These are phyloP conservation scores for Tuctoria greenei DNA, from an alignment of 176 grass and related monocot species.

Conservation along the genomic window DNA sequence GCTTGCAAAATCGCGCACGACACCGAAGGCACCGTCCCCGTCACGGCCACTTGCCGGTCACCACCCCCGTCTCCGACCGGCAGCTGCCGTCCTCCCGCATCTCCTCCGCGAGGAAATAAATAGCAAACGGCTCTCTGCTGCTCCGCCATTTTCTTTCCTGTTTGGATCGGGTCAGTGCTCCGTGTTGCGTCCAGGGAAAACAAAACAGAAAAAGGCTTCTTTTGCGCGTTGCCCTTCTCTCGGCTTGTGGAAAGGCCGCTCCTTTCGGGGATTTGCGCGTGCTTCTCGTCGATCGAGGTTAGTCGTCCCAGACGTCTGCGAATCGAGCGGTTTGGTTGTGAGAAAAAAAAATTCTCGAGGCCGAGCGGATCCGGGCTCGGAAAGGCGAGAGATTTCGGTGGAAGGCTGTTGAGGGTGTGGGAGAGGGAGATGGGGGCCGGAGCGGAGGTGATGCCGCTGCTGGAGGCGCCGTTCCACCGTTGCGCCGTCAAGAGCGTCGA, in stretches of 20 bases:
- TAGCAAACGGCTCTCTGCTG: slow-evolving; percentile 6
- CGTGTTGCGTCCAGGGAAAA: slow-evolving; percentile 13
- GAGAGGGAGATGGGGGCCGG: slow-evolving; percentile 76
- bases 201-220: background rate
- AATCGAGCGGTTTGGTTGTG: slow-evolving; percentile 4
- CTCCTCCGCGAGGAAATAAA: slow-evolving; percentile 29
- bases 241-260: slow-evolving; percentile 35
- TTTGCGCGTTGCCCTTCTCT: slow-evolving; percentile 8
- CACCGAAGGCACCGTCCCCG: background rate
- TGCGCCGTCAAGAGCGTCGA: slow-evolving; percentile 47
- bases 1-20: background rate
- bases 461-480: slow-evolving; percentile 41
- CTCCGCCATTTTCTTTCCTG: slow-evolving; percentile 21
- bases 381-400: slow-evolving; percentile 27
- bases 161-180: slow-evolving; percentile 32
- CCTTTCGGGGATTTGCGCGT: slow-evolving; percentile 1
- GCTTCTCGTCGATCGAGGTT: background rate
- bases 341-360: background rate
- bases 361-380: background rate
- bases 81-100: slow-evolving; percentile 16
- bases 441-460: slow-evolving; percentile 63
- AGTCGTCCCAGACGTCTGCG: background rate
- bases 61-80: background rate
- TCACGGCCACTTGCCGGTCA: slow-evolving; percentile 26
- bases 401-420: slow-evolving; percentile 13